phyloP scores from a whole-genome alignment of 768 basidiomycete species.

The Hemileccinum impolitum region DNA sequence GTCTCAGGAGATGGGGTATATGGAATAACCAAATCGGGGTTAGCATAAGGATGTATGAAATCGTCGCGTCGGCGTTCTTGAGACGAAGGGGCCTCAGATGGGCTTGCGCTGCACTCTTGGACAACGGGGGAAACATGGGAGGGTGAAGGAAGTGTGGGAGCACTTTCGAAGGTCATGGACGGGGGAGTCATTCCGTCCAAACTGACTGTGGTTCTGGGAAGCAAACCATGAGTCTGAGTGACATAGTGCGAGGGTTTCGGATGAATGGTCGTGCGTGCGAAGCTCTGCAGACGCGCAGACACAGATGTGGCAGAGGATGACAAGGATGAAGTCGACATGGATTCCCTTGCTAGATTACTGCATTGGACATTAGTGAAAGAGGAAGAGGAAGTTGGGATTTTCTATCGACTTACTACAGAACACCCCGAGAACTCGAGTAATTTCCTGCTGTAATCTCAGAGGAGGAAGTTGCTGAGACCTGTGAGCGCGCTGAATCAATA shows the following conservation, averaged over 20 bases:
- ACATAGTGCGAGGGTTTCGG: constrained; percentile 6
- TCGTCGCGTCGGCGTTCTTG: constrained; percentile 35
- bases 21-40: constrained; percentile 59
- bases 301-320: constrained; percentile 23
- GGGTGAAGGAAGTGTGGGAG: constrained; percentile 3
- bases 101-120: constrained; percentile 11
- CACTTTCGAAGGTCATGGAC: constrained; percentile 1
- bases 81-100: constrained; percentile 21
- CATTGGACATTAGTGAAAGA: constrained; percentile 3
- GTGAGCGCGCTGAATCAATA: constrained; percentile 57
- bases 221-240: constrained; percentile 6
- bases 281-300: constrained; percentile 37
- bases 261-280: constrained; percentile 30
- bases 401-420: constrained; percentile 51
- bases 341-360: constrained; percentile 61
- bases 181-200: constrained; percentile 8
- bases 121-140: constrained; percentile 9
- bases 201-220: constrained; percentile 6
- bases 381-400: neutral
- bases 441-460: constrained; percentile 56
- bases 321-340: constrained; percentile 54
- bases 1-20: constrained; percentile 31
- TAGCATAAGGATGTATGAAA: constrained; percentile 73
- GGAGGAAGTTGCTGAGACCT: constrained; percentile 49
- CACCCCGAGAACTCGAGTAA: constrained; percentile 48